Conservation (phyloP, 2,329 filamentous ascomycete genomes). For the Setomelanomma holmii region DNA sequence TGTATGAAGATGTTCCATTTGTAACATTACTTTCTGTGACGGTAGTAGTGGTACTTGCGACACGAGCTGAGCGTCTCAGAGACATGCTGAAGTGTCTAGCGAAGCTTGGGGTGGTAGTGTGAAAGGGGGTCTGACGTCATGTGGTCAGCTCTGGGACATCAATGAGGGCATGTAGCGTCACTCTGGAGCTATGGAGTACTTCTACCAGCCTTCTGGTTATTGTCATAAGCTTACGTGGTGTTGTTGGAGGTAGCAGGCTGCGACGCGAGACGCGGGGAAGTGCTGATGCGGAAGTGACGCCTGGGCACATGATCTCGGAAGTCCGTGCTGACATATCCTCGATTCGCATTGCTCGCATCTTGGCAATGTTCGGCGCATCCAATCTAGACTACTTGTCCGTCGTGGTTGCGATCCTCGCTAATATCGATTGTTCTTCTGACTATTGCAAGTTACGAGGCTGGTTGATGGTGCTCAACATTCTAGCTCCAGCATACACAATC, state of each 20-base stretch:
- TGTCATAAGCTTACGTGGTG: conserved; percentile 9
- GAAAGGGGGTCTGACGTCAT: conserved; percentile 30
- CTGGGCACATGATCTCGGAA: conserved; percentile 31
- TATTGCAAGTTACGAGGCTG: too few species aligned
- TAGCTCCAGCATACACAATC: too few species aligned
- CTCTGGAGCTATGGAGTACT: background rate
- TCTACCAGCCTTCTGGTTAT: background rate
- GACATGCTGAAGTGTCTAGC: conserved; percentile 52
- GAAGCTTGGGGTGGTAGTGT: conserved; percentile 6
- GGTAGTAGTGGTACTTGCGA: conserved; percentile 40
- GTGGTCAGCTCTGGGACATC: conserved; percentile 42
- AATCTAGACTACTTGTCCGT: too few species aligned
- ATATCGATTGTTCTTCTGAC: too few species aligned
- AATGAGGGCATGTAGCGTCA: conserved; percentile 6
- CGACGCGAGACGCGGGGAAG: conserved; percentile 24
- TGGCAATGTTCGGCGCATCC: too few species aligned
- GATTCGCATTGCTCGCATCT: background rate
- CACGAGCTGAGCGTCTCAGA: conserved; percentile 60
- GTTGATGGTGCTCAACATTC: too few species aligned
- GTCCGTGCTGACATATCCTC: conserved; percentile 30
- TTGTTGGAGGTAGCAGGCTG: conserved; percentile 8
- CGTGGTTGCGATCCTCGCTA: too few species aligned
- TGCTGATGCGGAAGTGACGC: conserved; percentile 26
- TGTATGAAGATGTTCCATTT: conserved; percentile 9
- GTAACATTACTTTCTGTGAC: conserved; percentile 26